phyloP scores from a whole-genome alignment of 164 flowering plant species.

The Litsea cubeba region DNA sequence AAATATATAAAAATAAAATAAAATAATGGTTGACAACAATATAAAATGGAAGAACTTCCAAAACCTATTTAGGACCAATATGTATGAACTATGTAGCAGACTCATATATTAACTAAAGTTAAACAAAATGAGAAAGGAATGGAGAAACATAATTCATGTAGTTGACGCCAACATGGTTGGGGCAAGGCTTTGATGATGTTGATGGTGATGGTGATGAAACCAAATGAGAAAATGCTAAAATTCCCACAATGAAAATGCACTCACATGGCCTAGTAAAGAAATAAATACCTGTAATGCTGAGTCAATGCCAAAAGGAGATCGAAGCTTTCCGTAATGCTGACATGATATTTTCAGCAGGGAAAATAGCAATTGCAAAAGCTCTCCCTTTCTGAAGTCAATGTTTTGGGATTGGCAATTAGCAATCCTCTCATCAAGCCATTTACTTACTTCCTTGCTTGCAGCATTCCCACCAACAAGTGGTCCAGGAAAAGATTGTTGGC shows the following conservation, averaged over 20 bases:
- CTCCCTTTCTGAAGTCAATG: conserved; percentile 46
- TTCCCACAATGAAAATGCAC: not conserved
- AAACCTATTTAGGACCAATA: too few relatives aligned
- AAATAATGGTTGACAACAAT: too few relatives aligned
- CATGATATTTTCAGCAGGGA: conserved; percentile 84
- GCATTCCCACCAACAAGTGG: conserved; percentile 89
- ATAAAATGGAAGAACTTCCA: too few relatives aligned
- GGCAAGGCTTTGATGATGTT: too few relatives aligned
- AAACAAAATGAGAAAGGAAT: too few relatives aligned
- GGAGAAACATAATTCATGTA: too few relatives aligned
- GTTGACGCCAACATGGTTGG: too few relatives aligned
- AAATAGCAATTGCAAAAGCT: conserved; percentile 64
- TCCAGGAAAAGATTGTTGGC: conserved; percentile 85
- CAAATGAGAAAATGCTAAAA: not conserved
- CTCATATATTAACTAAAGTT: too few relatives aligned
- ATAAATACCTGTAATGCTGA: conserved; percentile 45
- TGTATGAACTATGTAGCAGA: too few relatives aligned
- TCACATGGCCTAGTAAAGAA: too few relatives aligned
- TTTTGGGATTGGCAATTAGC: conserved; percentile 44
- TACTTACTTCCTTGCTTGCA: conserved; percentile 73
- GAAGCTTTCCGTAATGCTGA: conserved; percentile 92
- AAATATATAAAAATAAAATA: too few relatives aligned
- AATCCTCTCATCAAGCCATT: conserved; percentile 95
- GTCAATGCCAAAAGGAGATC: conserved; percentile 89
- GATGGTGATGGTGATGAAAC: too few relatives aligned